Percentiles rank a stretch among this genome's conserved stretches.
These are phyloP conservation scores for Zea mays DNA, from an alignment of 176 grass and related monocot genomes.

Conservation along the genomic window Zm-B73-REFERENCE-NAM-5.0 NC_050105.1:139508001-139508500, in stretches of 20 bases:
- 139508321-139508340: neutral
- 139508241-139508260: slow-evolving; percentile 81
- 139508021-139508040: slow-evolving; percentile 72
- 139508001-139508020: slow-evolving; percentile 61
- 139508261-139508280: slow-evolving; percentile 65
- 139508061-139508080: slow-evolving; percentile 88
- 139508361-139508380: neutral
- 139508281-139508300: slow-evolving; percentile 63
- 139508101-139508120: slow-evolving; percentile 76
- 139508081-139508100: slow-evolving; percentile 97
- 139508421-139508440: slow-evolving; percentile 38
- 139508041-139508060: slow-evolving; percentile 63
- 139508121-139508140: slow-evolving; percentile 90
- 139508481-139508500: slow-evolving; percentile 24
- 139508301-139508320: slow-evolving; percentile 10
- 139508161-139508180: slow-evolving; percentile 49
- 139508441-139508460: slow-evolving; percentile 32
- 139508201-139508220: slow-evolving; percentile 35
- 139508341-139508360: neutral
- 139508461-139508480: slow-evolving; percentile 40
- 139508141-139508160: slow-evolving; percentile 64
- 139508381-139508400: slow-evolving; percentile 25
- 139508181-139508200: slow-evolving; percentile 33
- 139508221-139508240: slow-evolving; percentile 50
- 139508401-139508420: neutral